These are phyloP conservation scores for Fusarium guadeloupense DNA, from an alignment of 2,329 filamentous ascomycete genomes.

Conservation along the genomic window DNA sequence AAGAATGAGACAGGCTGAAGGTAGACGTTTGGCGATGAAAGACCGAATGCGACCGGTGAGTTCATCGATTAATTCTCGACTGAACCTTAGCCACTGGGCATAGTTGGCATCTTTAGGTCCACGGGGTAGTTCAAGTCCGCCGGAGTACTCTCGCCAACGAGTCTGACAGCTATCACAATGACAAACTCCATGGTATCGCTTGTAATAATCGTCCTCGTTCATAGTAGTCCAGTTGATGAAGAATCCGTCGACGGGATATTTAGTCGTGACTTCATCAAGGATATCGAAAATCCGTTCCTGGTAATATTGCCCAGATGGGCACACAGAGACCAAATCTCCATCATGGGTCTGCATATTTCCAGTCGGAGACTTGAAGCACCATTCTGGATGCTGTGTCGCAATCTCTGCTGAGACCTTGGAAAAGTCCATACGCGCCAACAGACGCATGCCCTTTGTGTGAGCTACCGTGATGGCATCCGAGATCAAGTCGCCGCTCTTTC, in stretches of 20 bases:
- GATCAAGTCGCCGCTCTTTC: background rate
- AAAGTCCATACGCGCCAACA: background rate
- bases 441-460: background rate
- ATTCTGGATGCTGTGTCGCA: background rate
- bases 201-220: background rate
- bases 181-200: background rate
- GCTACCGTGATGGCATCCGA: background rate
- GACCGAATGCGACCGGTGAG: background rate
- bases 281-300: background rate
- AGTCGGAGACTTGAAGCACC: background rate
- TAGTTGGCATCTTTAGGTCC: background rate
- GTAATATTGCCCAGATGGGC: background rate
- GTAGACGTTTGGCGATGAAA: background rate
- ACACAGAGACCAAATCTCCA: background rate
- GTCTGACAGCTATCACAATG: background rate
- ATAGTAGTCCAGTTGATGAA: background rate
- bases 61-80: background rate
- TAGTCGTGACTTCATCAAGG: background rate
- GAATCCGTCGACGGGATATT: background rate
- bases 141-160: background rate
- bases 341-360: background rate
- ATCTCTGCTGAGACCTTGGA: background rate
- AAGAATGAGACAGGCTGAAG: background rate
- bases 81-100: background rate
- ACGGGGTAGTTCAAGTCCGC: background rate